A percentile compares a stretch with the other conserved stretches of the same genome.
Evolutionary conservation across 2,329 filamentous ascomycete genomes (phyloP).

Genomic region (Beauveria bassiana): DNA sequence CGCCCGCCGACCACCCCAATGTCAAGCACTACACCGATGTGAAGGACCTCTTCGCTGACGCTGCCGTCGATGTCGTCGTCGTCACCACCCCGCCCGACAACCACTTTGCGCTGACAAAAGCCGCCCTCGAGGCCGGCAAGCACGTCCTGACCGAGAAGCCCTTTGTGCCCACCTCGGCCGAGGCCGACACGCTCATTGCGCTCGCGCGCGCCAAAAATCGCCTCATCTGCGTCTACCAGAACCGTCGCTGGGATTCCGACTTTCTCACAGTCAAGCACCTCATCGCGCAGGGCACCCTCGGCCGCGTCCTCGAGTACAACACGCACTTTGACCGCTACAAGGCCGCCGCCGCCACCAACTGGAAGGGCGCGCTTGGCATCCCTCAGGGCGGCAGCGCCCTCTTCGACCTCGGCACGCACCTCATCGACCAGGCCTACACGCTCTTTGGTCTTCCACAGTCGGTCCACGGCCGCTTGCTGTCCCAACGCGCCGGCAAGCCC

Average conservation of each 20-base stretch:
- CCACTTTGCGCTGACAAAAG: constrained; percentile 58
- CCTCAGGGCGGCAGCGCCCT: constrained; percentile 57
- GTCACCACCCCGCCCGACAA: constrained; percentile 65
- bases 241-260: constrained; percentile 71
- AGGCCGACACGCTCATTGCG: constrained; percentile 56
- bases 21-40: constrained; percentile 56
- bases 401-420: constrained; percentile 69
- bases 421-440: constrained; percentile 66
- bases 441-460: constrained; percentile 61
- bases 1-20: constrained; percentile 58
- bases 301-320: constrained; percentile 69
- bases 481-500: constrained; percentile 45
- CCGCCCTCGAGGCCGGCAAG: constrained; percentile 62
- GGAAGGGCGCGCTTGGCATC: constrained; percentile 58
- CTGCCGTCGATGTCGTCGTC: constrained; percentile 59
- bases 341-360: constrained; percentile 48
- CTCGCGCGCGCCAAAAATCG: constrained; percentile 43
- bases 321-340: constrained; percentile 74
- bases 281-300: constrained; percentile 50
- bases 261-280: constrained; percentile 63
- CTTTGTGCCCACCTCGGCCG: constrained; percentile 63
- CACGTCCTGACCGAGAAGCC: constrained; percentile 79
- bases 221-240: constrained; percentile 64
- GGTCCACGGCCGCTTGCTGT: constrained; percentile 61
- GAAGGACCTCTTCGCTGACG: constrained; percentile 57